A percentile compares a stretch with the other conserved stretches of the same genome.
Evolutionary conservation across 1,284 basidiomycete species (phyloP).

Genomic region (Tetrapyrgos nigripes): DNA sequence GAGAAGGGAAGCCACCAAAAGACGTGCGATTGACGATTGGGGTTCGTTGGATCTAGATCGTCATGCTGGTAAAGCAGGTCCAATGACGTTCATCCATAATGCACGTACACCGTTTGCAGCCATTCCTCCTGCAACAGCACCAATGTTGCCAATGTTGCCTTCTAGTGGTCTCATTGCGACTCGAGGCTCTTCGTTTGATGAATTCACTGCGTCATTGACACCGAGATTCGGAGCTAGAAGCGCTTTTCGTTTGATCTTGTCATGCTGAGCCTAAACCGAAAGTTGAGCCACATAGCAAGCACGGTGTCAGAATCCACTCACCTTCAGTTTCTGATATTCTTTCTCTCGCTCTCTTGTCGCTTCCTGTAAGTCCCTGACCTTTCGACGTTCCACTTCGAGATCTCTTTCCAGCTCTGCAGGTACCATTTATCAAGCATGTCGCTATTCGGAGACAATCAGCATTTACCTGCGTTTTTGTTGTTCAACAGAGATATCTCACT

Average conservation of each 20-base stretch:
- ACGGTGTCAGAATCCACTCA: conserved; percentile 26
- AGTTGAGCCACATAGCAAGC: neutral
- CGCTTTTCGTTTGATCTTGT: conserved; percentile 80
- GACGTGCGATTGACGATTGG: conserved; percentile 62
- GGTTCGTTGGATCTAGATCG: conserved; percentile 73
- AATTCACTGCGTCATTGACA: conserved; percentile 20
- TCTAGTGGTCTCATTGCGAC: conserved; percentile 22
- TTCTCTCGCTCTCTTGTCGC: conserved; percentile 77
- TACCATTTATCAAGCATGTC: neutral
- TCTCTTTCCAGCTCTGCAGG: conserved; percentile 74
- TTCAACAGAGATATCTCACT: conserved; percentile 75
- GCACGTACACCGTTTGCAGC: conserved; percentile 63
- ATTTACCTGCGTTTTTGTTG: conserved; percentile 66
- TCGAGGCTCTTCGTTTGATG: conserved; percentile 22
- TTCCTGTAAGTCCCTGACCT: conserved; percentile 75
- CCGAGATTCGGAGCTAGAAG: conserved; percentile 53
- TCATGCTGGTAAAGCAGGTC: neutral
- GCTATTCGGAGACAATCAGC: conserved; percentile 9
- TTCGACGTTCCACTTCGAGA: conserved; percentile 78
- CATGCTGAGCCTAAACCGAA: conserved; percentile 61
- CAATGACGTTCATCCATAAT: conserved; percentile 9
- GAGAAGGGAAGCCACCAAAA: conserved; percentile 21
- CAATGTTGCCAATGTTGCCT: conserved; percentile 40
- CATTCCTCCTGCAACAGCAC: conserved; percentile 70
- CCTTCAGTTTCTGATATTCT: conserved; percentile 88